Evolutionary conservation across 768 basidiomycete genomes (phyloP).

Genomic region (Panus rudis): DNA sequence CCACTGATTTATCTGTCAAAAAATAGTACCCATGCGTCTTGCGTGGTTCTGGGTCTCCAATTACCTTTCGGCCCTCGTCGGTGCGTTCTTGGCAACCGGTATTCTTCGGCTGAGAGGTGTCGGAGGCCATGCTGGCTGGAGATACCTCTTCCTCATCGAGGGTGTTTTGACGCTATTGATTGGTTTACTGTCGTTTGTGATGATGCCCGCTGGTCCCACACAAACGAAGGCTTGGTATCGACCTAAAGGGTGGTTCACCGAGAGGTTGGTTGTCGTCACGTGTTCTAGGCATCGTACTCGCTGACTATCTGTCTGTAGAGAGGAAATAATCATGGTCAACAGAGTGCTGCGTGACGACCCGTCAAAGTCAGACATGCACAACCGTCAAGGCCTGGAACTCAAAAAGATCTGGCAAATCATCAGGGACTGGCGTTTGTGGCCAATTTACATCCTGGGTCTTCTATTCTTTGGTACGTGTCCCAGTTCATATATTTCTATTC

Average conservation of each 20-base stretch:
- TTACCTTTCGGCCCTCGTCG: conserved; percentile 45
- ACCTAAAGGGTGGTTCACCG: conserved; percentile 61
- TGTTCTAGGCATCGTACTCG: neutral
- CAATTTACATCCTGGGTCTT: conserved; percentile 51
- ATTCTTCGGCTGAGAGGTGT: conserved; percentile 49
- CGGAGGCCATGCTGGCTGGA: conserved; percentile 47
- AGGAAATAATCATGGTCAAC: conserved; percentile 61
- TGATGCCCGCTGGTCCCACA: conserved; percentile 58
- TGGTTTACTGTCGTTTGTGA: conserved; percentile 45
- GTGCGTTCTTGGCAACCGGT: conserved; percentile 60
- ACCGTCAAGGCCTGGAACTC: conserved; percentile 52
- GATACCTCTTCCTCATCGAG: conserved; percentile 53
- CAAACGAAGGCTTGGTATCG: conserved; percentile 55
- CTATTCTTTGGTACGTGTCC: conserved; percentile 40
- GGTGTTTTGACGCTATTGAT: conserved; percentile 43
- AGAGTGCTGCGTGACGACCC: conserved; percentile 60
- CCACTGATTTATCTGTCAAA: neutral
- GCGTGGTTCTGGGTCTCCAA: conserved; percentile 65
- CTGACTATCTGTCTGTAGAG: conserved; percentile 26
- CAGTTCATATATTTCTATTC: neutral
- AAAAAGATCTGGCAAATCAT: conserved; percentile 45
- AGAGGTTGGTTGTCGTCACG: conserved; percentile 33
- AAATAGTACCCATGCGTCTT: conserved; percentile 55
- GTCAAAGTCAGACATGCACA: conserved; percentile 63
- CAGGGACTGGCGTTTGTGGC: conserved; percentile 60